A percentile compares a stretch with the other conserved stretches of the same genome.
Conservation (phyloP, 1,284 basidiomycete species). For the Fomitopsis betulina region DNA sequence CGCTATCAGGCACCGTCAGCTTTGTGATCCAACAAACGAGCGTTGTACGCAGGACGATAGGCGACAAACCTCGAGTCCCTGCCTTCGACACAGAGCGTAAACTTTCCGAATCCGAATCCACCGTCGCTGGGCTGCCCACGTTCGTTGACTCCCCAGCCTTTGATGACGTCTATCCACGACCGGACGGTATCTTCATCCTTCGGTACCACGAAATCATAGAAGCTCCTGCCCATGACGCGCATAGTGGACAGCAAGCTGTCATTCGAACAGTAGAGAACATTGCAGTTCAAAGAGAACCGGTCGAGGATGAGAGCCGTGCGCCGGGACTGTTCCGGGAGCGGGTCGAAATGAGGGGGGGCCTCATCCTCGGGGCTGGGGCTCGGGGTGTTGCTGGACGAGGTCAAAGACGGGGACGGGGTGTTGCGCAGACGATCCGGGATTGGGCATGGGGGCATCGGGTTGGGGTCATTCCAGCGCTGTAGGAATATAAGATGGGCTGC, state of each 20-base stretch:
- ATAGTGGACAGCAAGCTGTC: conserved; percentile 56
- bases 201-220: conserved; percentile 66
- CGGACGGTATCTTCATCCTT: conserved; percentile 59
- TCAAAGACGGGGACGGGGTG: conserved; percentile 10
- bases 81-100: conserved; percentile 48
- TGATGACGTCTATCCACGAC: conserved; percentile 68
- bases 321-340: conserved; percentile 57
- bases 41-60: neutral
- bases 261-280: conserved; percentile 67
- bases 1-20: conserved; percentile 12
- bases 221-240: conserved; percentile 55
- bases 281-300: conserved; percentile 60
- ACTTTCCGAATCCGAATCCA: conserved; percentile 74
- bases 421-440: conserved; percentile 12
- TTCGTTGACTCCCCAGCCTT: conserved; percentile 77
- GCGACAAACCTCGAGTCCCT: conserved; percentile 51
- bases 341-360: conserved; percentile 43
- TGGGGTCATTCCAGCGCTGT: conserved; percentile 70
- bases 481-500: neutral
- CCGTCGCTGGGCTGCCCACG: conserved; percentile 74
- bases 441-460: conserved; percentile 44
- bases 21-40: neutral
- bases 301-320: conserved; percentile 73
- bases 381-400: conserved; percentile 2
- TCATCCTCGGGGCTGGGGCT: conserved; percentile 9